These are phyloP conservation scores for Rhipidocladum racemiflorum DNA, from an alignment of 176 grass and related monocot species.

Conservation along the genomic window DNA sequence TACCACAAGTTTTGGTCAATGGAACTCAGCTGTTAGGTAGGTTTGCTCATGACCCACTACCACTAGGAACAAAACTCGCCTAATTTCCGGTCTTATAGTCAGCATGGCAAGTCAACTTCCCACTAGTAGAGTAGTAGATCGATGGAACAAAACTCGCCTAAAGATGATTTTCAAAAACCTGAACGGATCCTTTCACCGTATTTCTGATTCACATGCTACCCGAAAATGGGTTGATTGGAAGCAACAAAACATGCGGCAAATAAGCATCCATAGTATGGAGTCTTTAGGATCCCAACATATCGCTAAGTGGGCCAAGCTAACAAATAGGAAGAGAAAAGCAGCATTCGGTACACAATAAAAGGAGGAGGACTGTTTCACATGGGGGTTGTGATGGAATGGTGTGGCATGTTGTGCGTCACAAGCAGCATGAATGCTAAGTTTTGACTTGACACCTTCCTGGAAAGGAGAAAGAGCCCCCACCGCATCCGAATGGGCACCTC, in stretches of 20 bases:
- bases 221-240: neutral
- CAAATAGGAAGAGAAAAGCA: conserved; percentile 8
- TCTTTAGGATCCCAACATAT: conserved; percentile 25
- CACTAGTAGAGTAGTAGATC: too few species aligned
- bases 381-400: neutral
- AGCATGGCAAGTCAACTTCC: conserved; percentile 1
- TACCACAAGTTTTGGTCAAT: conserved; percentile 17
- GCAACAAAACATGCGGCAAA: neutral
- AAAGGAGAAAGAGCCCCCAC: neutral
- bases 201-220: conserved; percentile 7
- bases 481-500: neutral
- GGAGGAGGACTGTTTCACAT: conserved; percentile 17
- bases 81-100: conserved; percentile 26
- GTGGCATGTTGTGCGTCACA: conserved; percentile 19
- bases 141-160: too few species aligned
- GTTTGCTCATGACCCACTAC: conserved; percentile 3
- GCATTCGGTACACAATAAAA: conserved; percentile 34
- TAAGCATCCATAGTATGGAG: neutral
- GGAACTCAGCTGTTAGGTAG: conserved; percentile 1
- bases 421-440: neutral
- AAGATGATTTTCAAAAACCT: neutral
- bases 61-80: neutral
- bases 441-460: too few species aligned
- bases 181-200: neutral
- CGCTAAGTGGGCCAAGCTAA: neutral